Base-by-base conservation (phyloP, 1,284 basidiomycete species). In the Cystobasidiaceae sp. region DNA sequence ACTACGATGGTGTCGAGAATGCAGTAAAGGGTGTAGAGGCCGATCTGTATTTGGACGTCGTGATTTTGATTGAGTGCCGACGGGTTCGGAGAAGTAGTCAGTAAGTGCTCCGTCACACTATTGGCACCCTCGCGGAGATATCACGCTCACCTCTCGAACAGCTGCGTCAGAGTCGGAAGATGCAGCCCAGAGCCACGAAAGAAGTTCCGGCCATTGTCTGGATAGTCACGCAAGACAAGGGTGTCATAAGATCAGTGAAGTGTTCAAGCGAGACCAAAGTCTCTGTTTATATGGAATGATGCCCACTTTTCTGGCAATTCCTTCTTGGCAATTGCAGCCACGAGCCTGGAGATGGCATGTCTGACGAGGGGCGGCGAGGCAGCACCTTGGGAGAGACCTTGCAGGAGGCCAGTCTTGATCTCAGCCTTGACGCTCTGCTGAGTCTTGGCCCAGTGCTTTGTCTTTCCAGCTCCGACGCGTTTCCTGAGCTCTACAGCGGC, bases 401-500 rank as follows among this genome's bases (percentile, higher is more conserved):
- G 82, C 17, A 94, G 87, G 39, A 97, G 80, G 75, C 88, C 86
- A 58, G 79, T 77, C 81, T 97, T 99, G 80, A 98, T 91, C 75
- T 89, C 82, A 19, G 46, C 52, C 34, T 56, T 58, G 23, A 41
- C 30, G 4, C 23, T 32, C 23, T 30, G 39, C 6, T 70, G 85
- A 81, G 57, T 94, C 86, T 68, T 89, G 82, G 51, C 82, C 79
- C 74, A 84, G 83, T 45, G 85, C 78, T 61, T 92, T 83, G 72
- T 85, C 82, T 41, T 85, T 81, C 94, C 96, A 97, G 86, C 83
- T 27, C 82, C 78, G 65, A 98, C 84, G 68, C 94, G 88, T 82
- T 99, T 99, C 71, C 96, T 83, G 74, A 97, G 82, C 80, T 99
- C 96, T 66, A 98, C 93, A n/a, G 93, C 92, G 54, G 93, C 90